A percentile compares a stretch with the other conserved stretches of the same genome.
phyloP scores from a whole-genome alignment of 495 filamentous ascomycete genomes.

The Penicillium ochrochloron region DNA sequence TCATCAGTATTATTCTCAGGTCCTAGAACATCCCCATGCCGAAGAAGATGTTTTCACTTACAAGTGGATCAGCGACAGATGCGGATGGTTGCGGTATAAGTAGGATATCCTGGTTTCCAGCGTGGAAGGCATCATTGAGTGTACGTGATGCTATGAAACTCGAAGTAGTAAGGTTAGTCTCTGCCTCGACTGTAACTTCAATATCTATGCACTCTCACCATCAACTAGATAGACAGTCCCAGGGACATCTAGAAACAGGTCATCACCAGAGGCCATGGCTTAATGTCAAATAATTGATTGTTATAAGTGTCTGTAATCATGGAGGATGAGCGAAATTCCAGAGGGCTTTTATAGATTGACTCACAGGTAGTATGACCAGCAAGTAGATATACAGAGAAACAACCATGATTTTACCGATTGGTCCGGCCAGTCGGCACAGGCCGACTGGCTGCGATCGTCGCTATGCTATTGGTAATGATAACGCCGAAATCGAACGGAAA shows the following conservation, averaged over 20 bases:
- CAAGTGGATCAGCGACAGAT: conserved; percentile 37
- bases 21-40: no score
- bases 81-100: conserved; percentile 37
- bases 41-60: conserved; percentile 6
- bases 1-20: conserved; percentile 2
- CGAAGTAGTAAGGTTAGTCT: conserved; percentile 7
- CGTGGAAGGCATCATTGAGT: conserved; percentile 26
- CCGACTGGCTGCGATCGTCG: conserved; percentile 12
- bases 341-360: background rate
- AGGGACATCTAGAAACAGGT: conserved; percentile 33
- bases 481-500: conserved; percentile 8
- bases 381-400: background rate
- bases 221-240: conserved; percentile 41
- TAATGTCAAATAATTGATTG: background rate
- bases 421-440: conserved; percentile 22
- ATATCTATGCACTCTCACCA: conserved; percentile 12
- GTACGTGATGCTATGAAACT: conserved; percentile 22
- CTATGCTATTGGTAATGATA: conserved; percentile 10
- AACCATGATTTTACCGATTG: conserved; percentile 7
- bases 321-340: background rate
- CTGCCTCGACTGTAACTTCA: no score
- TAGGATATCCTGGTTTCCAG: conserved; percentile 35
- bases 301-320: background rate
- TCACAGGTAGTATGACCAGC: background rate
- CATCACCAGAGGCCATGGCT: conserved; percentile 30